Evolutionary conservation across 305 asterid genomes (phyloP), one percentile per base, ranked within the genome.

Genomic region (Solanum hybrid): DNA sequence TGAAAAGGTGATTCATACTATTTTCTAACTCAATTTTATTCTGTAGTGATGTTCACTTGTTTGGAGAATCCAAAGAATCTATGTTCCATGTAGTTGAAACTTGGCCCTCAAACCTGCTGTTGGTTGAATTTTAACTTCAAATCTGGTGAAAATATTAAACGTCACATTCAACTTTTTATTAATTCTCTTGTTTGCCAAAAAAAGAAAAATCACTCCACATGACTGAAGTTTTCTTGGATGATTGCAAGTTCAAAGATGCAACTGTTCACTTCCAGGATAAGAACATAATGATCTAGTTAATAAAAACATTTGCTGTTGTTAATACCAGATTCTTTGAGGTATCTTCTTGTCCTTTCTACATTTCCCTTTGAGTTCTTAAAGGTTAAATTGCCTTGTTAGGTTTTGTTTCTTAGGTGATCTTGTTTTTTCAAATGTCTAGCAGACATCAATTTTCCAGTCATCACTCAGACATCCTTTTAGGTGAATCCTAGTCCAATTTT

Each of bases 1-100:
- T 32, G 89, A 87, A 85, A 91, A 91, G 92, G 94, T 93, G 85
- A 92, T 77, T 78, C 27, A 29, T 76, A 32, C 1, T 2, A 85
- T 31, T 73, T 40, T 13, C 4, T n/a, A 11, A 56, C 12, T 32
- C 87, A 42, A 40, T 20, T 56, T 56, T 0, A 20, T 20, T 51
- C 38, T 31, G 75, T 12, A 20, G 42, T 10, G 75, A 1, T 46
- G 38, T 42, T 29, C 71, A 16, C 72, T 81, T 81, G 24, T 81
- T 81, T 81, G 14, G 36, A 1, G 86, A 81, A 81, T 81, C 71
- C 26, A 26, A 81, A 40, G 3, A 26, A 80, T 22, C 3, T 16
- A 16, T 10, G 87, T 17, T 82, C 73, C 87, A 46, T 29, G 87
- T 6, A 4, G 71, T 17, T 82, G 20, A 46, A 42, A 82, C 38